Percentiles rank a stretch among this genome's conserved stretches.
These are phyloP conservation scores for Wilcoxina mikolae DNA, from an alignment of 495 filamentous ascomycete species.

Conservation along the genomic window DNA sequence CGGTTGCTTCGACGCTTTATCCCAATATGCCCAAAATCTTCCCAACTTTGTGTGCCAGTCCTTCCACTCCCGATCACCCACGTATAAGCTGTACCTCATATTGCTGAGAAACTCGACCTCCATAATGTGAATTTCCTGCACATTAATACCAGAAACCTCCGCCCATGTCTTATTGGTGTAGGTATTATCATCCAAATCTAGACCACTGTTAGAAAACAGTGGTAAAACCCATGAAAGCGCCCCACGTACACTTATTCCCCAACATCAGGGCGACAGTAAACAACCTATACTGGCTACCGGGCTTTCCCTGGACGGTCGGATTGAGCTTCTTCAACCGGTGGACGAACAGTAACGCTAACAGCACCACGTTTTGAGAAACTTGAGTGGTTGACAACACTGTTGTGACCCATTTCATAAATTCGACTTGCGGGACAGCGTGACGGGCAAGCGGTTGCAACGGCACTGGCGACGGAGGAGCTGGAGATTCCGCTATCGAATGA, in stretches of 20 bases:
- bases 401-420: conserved; percentile 89
- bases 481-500: conserved; percentile 52
- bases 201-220: conserved; percentile 7
- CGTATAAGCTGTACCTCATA: conserved; percentile 84
- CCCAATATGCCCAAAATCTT: conserved; percentile 66
- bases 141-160: conserved; percentile 88
- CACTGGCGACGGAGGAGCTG: conserved; percentile 34
- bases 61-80: conserved; percentile 67
- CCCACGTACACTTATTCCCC: conserved; percentile 73
- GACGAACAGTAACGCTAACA: conserved; percentile 83
- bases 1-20: conserved; percentile 31
- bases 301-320: conserved; percentile 70
- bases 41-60: conserved; percentile 69
- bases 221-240: neutral
- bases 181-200: conserved; percentile 93
- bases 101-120: conserved; percentile 99
- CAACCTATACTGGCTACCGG: conserved; percentile 88
- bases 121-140: conserved; percentile 96
- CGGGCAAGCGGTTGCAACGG: conserved; percentile 39
- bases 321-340: conserved; percentile 85
- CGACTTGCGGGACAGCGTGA: conserved; percentile 59
- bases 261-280: conserved; percentile 96
- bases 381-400: conserved; percentile 85
- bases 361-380: conserved; percentile 88
- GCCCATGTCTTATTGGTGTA: conserved; percentile 99